Evolutionary conservation across 2,329 filamentous ascomycete genomes (phyloP), one percentile per base, ranked within the genome.

Genomic region (Penicillium sp.): DNA sequence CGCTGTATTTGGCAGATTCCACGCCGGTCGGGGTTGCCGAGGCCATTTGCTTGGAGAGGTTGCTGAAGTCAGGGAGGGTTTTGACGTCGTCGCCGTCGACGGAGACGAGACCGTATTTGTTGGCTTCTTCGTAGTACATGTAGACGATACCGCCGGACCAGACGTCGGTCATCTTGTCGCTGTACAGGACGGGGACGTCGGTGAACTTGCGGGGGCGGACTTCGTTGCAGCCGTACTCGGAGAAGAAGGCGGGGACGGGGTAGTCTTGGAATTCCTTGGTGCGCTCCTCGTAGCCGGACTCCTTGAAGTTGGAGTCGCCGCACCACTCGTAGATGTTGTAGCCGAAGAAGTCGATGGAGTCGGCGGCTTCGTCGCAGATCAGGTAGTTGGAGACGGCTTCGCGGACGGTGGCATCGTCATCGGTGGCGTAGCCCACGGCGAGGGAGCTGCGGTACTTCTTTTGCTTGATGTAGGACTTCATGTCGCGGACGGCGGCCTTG

Each of bases 311-410:
- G 71, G 90, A 96, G 67, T 93, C 77, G 67, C 93, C 94, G 75
- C 94, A 99, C 94, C 94, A 99, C 53, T 93, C 96, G 84, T 99
- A 99, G 80, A 97, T 96, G 83, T 99, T 99, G 88, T 97, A 97
- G 59, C 94, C 94, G 90, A 93, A 99, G 83, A 96, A 97, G 78
- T 99, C 94, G 65, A 97, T 96, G 60, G 89, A 76, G 71, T 78
- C 77, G 9, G 81, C 79, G 60, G 85, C 76, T 60, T 71, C 65
- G 56, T 93, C 90, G 73, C 94, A 99, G 83, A 96, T 93, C 81
- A 99, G 97, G 84, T 96, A 99, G 73, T 91, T 81, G 66, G 91
- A 90, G 71, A 97, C 86, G 70, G 91, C 82, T 64, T 82, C 82
- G 75, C 94, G 90, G 68, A 96, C 96, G 23, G 86, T 83, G 41